Evolutionary conservation across 495 filamentous ascomycete genomes (phyloP), one percentile per base, ranked within the genome.

Genomic region (Penicillium odoratum): DNA sequence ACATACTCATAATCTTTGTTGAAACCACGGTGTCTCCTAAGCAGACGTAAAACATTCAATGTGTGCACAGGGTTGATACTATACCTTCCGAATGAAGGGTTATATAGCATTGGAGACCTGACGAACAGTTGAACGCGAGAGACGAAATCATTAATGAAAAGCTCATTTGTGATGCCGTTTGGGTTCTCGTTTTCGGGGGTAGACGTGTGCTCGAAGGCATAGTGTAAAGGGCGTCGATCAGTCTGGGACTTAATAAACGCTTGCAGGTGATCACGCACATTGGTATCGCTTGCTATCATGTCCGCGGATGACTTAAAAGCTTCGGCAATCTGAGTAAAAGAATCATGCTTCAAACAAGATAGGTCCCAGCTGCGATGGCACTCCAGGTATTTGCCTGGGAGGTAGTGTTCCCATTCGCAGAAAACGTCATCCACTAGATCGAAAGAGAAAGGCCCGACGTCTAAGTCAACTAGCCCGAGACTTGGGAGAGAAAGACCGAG

Each of bases 351-450:
- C 30, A 45, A 13, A 55, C 34, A 55, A 7, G 29, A 26, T 2
- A 55, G 25, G 3, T 10, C 53, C 42, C 42, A 48, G 7, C 28
- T 25, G 43, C 53, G 53, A 13, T 47, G 43, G 18, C 34, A 33
- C 53, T 55, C 28, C 43, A 55, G 13, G 21, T 45, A 55, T 13
- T 26, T 46, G 30, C 5, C n/a, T 28, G 53, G 53, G 21, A 55
- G 28, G n/a, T 48, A 31, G 11, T n/a, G 7, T 34, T 26, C 18
- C 53, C 53, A 55, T 3, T 33, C 5, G 2, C 4, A 11, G 18
- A 55, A 21, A 25, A 55, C 31, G 5, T 11, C 5, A 3, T 50
- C 26, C 0, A 50, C 29, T 5, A 50, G 48, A 50, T 33, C 13
- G 29, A 28, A 18, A 11, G 15, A 7, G 48, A 50, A 50, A 16